Evolutionary conservation across 352 stramenopile genomes (phyloP), one percentile per base, ranked within the genome.

Genomic region (Pythium rishiriense): DNA sequence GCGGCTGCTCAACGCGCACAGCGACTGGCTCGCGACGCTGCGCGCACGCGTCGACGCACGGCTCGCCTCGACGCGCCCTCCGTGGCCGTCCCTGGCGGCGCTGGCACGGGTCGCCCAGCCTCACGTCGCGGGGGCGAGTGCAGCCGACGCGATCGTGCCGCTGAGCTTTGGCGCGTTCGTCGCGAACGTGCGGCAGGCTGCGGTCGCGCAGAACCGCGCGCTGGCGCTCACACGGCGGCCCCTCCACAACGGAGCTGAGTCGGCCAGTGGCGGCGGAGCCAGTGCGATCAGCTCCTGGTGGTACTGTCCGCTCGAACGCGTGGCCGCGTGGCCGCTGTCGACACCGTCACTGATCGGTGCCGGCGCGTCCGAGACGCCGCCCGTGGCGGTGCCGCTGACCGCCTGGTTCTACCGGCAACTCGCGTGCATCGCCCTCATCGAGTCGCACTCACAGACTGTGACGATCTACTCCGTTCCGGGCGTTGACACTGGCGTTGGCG

Each of bases 381-480:
- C 33, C 10, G 37, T 14, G 37, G 35, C 45, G 25, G 31, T 73
- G 21, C 66, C 45, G 25, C 19, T 51, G 5, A 8, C 28, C 8
- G 10, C 25, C 4, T 51, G 45, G 45, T 51, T 51, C 45, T 51
- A 31, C 21, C 45, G 21, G 21, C 45, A 51, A 28, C 45, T 51
- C 45, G 45, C 45, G 10, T 51, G 45, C 25, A 15, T 25, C 45
- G 17, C 37, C 37, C n/a, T n/a, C n/a, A n/a, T n/a, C n/a, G n/a
- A n/a, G 17, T 15, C 7, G 37, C 7, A 19, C 11, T 21, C 7
- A n/a, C 37, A 15, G 37, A 45, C 37, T 14, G 37, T 19, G 7
- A 45, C 37, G 37, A 15, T 45, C 37, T 19, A 15, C 37, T 45
- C 37, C 7, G 37, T 14, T 14, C 7, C 37, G 10, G 14, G 37